A percentile compares a stretch with the other conserved stretches of the same genome.
phyloP scores from a whole-genome alignment of 345 rosid species.

The Erysimum cheiranthoides region DNA sequence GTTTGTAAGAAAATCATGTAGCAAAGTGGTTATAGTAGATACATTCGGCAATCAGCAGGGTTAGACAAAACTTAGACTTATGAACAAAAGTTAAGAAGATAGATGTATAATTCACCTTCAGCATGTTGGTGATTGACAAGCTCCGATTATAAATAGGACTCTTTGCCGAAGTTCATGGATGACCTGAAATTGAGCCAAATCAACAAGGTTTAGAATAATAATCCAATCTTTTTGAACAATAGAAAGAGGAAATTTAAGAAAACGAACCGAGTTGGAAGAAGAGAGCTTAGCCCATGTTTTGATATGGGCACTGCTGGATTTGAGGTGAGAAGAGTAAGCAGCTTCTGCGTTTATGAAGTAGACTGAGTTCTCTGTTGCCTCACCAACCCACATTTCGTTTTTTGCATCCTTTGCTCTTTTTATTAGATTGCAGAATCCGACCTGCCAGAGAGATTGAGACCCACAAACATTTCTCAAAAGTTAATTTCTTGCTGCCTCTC shows the following conservation, averaged over 20 bases:
- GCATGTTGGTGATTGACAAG: constrained; percentile 24
- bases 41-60: background rate
- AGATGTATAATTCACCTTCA: constrained; percentile 21
- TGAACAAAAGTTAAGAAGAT: constrained; percentile 1
- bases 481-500: background rate
- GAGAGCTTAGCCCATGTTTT: constrained; percentile 77
- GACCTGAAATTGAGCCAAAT: constrained; percentile 49
- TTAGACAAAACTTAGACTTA: constrained; percentile 5
- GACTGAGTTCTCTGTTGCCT: constrained; percentile 82
- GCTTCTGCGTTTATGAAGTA: constrained; percentile 59
- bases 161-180: constrained; percentile 63
- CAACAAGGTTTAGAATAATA: background rate
- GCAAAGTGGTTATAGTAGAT: constrained; percentile 9
- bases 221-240: background rate
- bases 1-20: background rate
- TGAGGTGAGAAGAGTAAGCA: constrained; percentile 65
- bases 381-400: constrained; percentile 83
- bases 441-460: constrained; percentile 50
- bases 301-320: constrained; percentile 54
- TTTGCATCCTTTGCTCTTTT: constrained; percentile 72
- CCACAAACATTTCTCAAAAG: constrained; percentile 2
- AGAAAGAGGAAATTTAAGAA: constrained; percentile 20
- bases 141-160: constrained; percentile 59
- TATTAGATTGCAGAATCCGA: constrained; percentile 83
- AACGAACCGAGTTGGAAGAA: constrained; percentile 52